Conservation (phyloP, 2,329 filamentous ascomycete genomes). For the Monosporascus sp. region DNA sequence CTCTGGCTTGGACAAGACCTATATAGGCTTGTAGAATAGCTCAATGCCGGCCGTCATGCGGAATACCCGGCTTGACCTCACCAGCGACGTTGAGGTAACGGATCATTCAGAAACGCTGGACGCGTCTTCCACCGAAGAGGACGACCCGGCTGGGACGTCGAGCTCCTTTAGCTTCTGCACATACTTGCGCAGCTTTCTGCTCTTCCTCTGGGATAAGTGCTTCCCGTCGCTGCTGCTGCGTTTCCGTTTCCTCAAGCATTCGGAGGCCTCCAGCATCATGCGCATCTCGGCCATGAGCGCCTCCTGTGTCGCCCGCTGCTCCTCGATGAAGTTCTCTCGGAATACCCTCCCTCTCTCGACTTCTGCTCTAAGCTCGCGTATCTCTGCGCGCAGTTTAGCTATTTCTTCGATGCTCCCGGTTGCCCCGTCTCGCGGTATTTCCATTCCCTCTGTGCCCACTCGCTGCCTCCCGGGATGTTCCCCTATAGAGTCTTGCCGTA, state of each 20-base stretch:
- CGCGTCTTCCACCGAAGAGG: neutral
- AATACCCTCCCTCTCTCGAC: neutral
- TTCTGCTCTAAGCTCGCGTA: neutral
- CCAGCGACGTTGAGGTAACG: no score
- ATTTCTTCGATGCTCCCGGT: neutral
- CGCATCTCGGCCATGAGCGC: neutral
- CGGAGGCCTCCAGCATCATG: neutral
- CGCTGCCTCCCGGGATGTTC: no score
- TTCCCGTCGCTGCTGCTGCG: neutral
- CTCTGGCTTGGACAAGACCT: no score
- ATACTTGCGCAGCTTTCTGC: neutral
- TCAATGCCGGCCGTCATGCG: no score
- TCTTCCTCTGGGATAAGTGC: neutral
- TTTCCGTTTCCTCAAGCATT: neutral
- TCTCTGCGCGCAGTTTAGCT: neutral
- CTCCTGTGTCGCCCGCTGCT: neutral
- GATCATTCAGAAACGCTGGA: neutral
- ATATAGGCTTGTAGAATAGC: no score
- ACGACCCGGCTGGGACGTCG: neutral
- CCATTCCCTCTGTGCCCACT: no score
- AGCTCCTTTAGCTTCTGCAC: neutral
- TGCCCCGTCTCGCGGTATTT: no score
- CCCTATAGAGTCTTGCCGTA: neutral
- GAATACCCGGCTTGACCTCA: no score
- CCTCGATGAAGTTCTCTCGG: neutral